phyloP scores from a whole-genome alignment of 164 flowering plant genomes.

The Aristolochia californica region DNA sequence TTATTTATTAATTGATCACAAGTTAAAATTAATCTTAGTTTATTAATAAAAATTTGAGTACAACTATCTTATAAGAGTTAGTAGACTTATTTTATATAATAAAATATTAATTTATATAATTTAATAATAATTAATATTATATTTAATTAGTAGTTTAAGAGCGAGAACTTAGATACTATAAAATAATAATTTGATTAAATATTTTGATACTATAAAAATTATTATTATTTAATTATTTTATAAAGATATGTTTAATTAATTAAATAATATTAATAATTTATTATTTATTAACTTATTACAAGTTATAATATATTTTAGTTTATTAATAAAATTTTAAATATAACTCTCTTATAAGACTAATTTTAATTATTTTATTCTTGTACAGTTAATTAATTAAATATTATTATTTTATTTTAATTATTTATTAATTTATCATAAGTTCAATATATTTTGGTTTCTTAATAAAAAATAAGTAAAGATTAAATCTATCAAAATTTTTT shows the following conservation, averaged over 20 bases:
- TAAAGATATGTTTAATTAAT: too few species aligned
- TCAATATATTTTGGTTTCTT: background rate
- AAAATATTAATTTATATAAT: background rate
- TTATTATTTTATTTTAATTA: background rate
- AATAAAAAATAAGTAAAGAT: too few species aligned
- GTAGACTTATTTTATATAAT: background rate
- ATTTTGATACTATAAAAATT: background rate
- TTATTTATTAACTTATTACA: too few species aligned
- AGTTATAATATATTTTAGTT: too few species aligned
- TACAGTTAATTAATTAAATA: background rate
- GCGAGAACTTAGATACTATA: too few species aligned
- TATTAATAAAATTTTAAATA: too few species aligned
- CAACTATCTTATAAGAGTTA: background rate
- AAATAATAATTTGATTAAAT: too few species aligned
- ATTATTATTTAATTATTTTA: background rate
- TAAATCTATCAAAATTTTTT: too few species aligned
- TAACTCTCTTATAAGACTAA: too few species aligned
- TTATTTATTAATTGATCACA: too few species aligned
- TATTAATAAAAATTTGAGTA: background rate
- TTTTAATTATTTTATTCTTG: too few species aligned
- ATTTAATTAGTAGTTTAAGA: background rate
- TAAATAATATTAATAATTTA: too few species aligned
- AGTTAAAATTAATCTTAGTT: background rate
- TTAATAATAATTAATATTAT: background rate
- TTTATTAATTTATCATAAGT: background rate